Percentiles rank a stretch among this genome's conserved stretches.
Conservation (phyloP, 441 rosid species). For the Flueggea neowawraea region DNA sequence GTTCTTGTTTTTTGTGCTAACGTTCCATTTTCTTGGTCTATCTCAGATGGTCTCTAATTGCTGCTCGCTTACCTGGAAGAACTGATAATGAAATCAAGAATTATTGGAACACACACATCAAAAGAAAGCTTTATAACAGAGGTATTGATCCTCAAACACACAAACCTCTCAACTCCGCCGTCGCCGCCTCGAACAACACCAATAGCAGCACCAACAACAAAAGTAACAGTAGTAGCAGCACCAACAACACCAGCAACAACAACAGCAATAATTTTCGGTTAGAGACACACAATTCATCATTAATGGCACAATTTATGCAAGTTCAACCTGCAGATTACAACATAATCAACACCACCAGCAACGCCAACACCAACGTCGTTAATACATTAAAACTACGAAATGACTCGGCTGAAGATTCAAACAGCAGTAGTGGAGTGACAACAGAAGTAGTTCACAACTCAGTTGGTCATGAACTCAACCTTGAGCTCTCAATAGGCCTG, state of each 20-base stretch:
- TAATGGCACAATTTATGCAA: background rate
- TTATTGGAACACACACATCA: constrained; percentile 31
- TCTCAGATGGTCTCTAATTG: constrained; percentile 28
- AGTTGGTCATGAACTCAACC: constrained; percentile 17
- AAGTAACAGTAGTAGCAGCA: background rate
- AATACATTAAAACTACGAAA: background rate
- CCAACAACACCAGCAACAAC: background rate
- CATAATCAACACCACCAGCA: background rate
- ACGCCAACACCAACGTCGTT: background rate
- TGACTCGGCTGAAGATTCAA: constrained; percentile 27
- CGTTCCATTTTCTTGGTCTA: background rate
- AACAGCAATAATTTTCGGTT: background rate
- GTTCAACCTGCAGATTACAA: background rate
- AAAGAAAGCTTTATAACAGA: constrained; percentile 35
- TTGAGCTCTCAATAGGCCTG: constrained; percentile 42
- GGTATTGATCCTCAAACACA: constrained; percentile 88
- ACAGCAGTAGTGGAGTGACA: constrained; percentile 32
- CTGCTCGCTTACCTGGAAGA: constrained; percentile 31
- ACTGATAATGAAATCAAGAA: constrained; percentile 32
- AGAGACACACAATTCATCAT: background rate
- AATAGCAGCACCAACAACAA: background rate
- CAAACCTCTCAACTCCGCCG: constrained; percentile 25
- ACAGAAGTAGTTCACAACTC: constrained; percentile 10
- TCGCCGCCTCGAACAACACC: background rate
- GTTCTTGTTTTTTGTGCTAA: background rate